A percentile compares a stretch with the other conserved stretches of the same genome.
Evolutionary conservation across 1,139 yeast species (phyloP).

Genomic region (Sugiyamaella novakii): DNA sequence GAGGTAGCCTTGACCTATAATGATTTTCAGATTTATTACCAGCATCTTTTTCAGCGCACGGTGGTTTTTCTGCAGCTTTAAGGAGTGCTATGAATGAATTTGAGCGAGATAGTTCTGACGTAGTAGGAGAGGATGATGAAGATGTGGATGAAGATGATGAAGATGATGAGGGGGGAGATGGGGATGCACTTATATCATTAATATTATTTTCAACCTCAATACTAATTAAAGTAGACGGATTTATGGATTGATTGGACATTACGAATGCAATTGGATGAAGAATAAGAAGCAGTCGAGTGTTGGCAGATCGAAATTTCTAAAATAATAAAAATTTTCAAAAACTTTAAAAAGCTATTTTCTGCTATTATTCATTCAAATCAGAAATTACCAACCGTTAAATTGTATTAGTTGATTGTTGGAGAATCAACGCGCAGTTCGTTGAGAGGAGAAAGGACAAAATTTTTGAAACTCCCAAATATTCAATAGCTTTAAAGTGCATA

Average conservation of each 20-base stretch:
- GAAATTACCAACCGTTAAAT: too few species aligned
- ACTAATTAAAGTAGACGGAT: not conserved
- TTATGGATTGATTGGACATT: not conserved
- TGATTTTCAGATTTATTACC: conserved; percentile 72
- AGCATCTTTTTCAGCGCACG: conserved; percentile 53
- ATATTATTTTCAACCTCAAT: conserved; percentile 2
- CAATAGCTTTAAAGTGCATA: too few species aligned
- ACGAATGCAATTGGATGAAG: not conserved
- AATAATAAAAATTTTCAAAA: too few species aligned
- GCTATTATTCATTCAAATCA: too few species aligned
- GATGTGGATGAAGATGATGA: conserved; percentile 1
- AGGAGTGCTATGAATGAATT: conserved; percentile 35
- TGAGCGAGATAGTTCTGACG: conserved; percentile 24
- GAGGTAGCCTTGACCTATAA: conserved; percentile 61
- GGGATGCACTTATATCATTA: not conserved
- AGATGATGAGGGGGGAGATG: not conserved
- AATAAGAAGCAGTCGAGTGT: too few species aligned
- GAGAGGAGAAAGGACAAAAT: too few species aligned
- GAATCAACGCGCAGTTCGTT: too few species aligned
- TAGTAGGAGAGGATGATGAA: not conserved
- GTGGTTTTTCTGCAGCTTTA: conserved; percentile 36
- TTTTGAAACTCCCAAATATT: too few species aligned
- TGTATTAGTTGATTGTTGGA: too few species aligned
- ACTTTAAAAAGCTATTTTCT: too few species aligned
- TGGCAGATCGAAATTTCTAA: too few species aligned